Percentiles rank a stretch among this genome's conserved stretches.
phyloP scores from a whole-genome alignment of 768 basidiomycete species.

The Podaxis sp. region DNA sequence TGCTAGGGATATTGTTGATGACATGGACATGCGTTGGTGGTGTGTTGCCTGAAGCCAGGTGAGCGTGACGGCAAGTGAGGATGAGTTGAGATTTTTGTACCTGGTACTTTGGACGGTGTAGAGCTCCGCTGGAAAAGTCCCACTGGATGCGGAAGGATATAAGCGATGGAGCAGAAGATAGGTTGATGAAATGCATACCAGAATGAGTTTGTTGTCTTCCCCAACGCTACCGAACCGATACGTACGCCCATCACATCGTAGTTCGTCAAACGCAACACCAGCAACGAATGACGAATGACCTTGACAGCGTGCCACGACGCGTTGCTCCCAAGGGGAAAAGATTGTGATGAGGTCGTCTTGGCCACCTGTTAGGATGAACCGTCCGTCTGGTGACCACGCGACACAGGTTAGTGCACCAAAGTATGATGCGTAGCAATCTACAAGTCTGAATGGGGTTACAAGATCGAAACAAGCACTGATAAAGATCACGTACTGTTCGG shows the following conservation, averaged over 20 bases:
- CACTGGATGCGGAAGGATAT: constrained; percentile 50
- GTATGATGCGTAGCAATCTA: constrained; percentile 93
- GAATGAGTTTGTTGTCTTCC: constrained; percentile 92
- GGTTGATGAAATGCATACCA: constrained; percentile 50
- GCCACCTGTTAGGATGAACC: constrained; percentile 92
- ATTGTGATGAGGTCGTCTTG: constrained; percentile 97
- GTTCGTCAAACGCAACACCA: constrained; percentile 86
- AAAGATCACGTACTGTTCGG: constrained; percentile 65
- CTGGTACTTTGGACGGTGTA: constrained; percentile 86
- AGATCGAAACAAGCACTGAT: not conserved
- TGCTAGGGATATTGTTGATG: constrained; percentile 74
- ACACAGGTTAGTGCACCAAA: constrained; percentile 91
- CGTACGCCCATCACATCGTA: constrained; percentile 83
- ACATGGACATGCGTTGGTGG: constrained; percentile 74
- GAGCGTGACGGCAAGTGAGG: not conserved
- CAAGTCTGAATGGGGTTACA: constrained; percentile 53
- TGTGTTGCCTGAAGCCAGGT: constrained; percentile 44
- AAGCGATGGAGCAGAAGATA: constrained; percentile 1
- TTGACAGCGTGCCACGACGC: constrained; percentile 93
- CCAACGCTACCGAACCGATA: constrained; percentile 96
- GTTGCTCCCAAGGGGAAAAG: constrained; percentile 91
- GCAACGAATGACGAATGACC: constrained; percentile 96
- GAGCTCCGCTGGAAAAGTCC: constrained; percentile 89
- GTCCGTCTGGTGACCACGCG: constrained; percentile 93
- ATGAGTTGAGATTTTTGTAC: constrained; percentile 27